Evolutionary conservation across 2,329 filamentous ascomycete genomes (phyloP), one percentile per base, ranked within the genome.

Genomic region (Aspergillus versicolor): DNA sequence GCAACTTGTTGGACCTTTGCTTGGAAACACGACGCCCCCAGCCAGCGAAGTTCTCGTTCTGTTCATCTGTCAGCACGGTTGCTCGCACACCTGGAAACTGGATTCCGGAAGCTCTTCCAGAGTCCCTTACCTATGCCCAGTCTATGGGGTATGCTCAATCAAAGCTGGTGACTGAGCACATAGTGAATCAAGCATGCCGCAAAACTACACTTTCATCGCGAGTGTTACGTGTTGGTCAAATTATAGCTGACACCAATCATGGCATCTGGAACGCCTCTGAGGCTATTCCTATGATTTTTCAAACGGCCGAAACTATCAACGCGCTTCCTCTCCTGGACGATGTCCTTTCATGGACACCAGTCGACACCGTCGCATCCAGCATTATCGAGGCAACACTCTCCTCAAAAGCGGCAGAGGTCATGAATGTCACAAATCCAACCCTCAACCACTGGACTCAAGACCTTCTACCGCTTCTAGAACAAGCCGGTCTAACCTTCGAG

Each of bases 381-480:
- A 73, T 77, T 15, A 61, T 68, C 22, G 65, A 69, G 12, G 48
- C 67, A 7, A 64, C 62, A 6, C 37, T 67, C 12, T 54, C 61
- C 13, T n/a, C 57, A 5, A 38, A 40, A 9, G 60, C 59, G 13
- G 57, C 43, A 5, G 58, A 60, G 2, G 57, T 67, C 6, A 21
- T 67, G 4, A 82, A 85, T 56, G 69, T 87, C 4, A 76, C 81
- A 12, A 85, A 86, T 58, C 76, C 79, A 1, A 70, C 59, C 3
- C 70, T 70, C 1, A 79, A 83, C 55, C 66, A 68, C 46, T 67
- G 65, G 66, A 61, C 63, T 3, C 56, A 75, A n/a, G 79, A 84
- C 44, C 66, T 86, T 5, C 74, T 86, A 0, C 82, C 83, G 2
- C 74, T 79, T 0, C 69, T 86, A 7, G 80, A 81, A 43, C 71